Conservation (phyloP, 2,329 filamentous ascomycete species). For the Fusarium sp. region DNA sequence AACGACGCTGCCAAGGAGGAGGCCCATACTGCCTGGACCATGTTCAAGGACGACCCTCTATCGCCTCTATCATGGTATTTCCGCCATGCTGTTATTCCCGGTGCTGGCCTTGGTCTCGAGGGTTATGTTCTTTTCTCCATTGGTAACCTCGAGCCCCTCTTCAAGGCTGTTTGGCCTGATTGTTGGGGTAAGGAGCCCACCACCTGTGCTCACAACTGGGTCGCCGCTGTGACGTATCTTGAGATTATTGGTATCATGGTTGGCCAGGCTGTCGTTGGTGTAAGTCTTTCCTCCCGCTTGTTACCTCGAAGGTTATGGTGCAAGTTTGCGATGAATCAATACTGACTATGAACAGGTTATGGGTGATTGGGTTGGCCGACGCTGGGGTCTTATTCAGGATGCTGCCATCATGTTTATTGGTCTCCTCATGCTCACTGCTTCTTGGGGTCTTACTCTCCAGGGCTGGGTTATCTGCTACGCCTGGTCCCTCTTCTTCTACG, state of each 20-base stretch:
- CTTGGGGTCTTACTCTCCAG: slow-evolving; percentile 88
- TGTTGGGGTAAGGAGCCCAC: slow-evolving; percentile 79
- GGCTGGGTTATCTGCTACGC: slow-evolving; percentile 98
- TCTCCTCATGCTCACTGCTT: slow-evolving; percentile 90
- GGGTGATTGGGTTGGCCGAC: slow-evolving; percentile 85
- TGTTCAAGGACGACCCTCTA: slow-evolving; percentile 90
- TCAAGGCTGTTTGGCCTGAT: slow-evolving; percentile 78
- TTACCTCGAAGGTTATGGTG: background rate
- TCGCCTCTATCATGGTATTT: slow-evolving; percentile 90
- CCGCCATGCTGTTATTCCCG: slow-evolving; percentile 90
- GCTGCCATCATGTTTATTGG: slow-evolving; percentile 94
- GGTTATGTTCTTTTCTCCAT: slow-evolving; percentile 98
- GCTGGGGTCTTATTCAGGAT: slow-evolving; percentile 96
- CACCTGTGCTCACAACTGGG: slow-evolving; percentile 84
- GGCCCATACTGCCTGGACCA: slow-evolving; percentile 75
- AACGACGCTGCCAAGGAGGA: slow-evolving; percentile 78
- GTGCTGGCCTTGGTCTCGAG: slow-evolving; percentile 92
- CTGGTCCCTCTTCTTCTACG: slow-evolving; percentile 89
- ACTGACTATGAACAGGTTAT: slow-evolving; percentile 61
- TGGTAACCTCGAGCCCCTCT: slow-evolving; percentile 89
- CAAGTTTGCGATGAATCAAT: slow-evolving; percentile 10
- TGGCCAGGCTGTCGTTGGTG: slow-evolving; percentile 89
- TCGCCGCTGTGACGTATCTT: slow-evolving; percentile 88
- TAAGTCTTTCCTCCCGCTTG: slow-evolving; percentile 59
- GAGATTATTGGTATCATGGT: slow-evolving; percentile 97